Conservation (phyloP, 2,329 filamentous ascomycete genomes). For the Fusarium musae region DNA sequence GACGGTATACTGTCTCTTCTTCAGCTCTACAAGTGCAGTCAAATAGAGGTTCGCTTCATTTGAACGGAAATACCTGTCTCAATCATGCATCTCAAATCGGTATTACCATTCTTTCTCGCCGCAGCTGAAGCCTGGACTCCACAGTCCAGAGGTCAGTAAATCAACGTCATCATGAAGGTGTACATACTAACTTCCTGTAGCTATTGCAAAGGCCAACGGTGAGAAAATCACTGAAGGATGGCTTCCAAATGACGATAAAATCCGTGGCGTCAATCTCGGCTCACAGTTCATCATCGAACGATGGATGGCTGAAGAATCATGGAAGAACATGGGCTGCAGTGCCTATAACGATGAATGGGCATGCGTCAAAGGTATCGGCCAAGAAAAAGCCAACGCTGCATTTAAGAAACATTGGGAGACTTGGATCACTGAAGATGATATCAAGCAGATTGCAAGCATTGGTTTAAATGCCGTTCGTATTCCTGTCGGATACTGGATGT, state of each 20-base stretch:
- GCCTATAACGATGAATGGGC: constrained; percentile 42
- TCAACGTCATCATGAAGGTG: accelerated
- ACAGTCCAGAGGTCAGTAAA: constrained; percentile 2
- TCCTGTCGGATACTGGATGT: constrained; percentile 45
- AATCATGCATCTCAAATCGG: background rate
- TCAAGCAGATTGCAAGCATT: constrained; percentile 39
- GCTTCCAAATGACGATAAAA: constrained; percentile 23
- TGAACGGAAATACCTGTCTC: accelerated
- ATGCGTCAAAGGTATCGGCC: constrained; percentile 41
- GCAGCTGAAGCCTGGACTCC: constrained; percentile 11
- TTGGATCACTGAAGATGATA: constrained; percentile 39
- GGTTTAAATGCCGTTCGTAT: constrained; percentile 43
- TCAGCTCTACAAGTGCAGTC: background rate
- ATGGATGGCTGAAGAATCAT: constrained; percentile 42
- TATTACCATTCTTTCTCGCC: background rate
- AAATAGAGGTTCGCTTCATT: accelerated
- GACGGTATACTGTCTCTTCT: background rate
- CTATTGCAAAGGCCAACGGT: background rate
- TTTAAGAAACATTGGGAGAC: constrained; percentile 43
- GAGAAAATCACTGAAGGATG: constrained; percentile 20
- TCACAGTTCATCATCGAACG: constrained; percentile 45
- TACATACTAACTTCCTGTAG: background rate
- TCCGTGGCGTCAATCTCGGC: constrained; percentile 43
- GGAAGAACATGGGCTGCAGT: constrained; percentile 42
- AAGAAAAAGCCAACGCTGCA: constrained; percentile 34